Conservation (phyloP, 2,329 filamentous ascomycete genomes). For the Talaromyces sp. region DNA sequence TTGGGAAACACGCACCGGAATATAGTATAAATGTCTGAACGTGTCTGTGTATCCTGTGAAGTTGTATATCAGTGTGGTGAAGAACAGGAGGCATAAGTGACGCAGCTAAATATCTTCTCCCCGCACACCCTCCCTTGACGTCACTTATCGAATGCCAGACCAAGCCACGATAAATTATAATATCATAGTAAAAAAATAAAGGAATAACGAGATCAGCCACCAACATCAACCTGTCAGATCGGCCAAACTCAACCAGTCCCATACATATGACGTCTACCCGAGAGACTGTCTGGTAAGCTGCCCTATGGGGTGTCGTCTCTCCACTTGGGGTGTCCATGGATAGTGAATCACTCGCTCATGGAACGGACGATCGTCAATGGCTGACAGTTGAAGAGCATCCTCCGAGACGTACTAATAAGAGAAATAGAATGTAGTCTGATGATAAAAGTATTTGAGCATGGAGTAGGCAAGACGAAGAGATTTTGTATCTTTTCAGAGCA, state of each 20-base stretch:
- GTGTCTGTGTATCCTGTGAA: background rate
- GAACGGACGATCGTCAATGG: background rate
- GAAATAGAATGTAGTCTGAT: background rate
- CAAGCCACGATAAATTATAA: background rate
- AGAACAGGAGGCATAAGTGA: background rate
- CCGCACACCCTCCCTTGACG: conserved; percentile 1
- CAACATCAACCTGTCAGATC: background rate
- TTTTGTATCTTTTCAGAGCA: too few relatives aligned
- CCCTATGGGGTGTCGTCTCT: too few relatives aligned
- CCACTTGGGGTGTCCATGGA: conserved; percentile 1
- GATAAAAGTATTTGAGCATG: too few relatives aligned
- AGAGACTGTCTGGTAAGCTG: too few relatives aligned
- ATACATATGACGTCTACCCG: conserved; percentile 5
- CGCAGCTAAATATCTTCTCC: background rate
- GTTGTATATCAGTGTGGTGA: background rate
- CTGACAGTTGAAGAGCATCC: background rate
- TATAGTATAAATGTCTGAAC: background rate
- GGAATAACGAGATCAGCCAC: too few relatives aligned
- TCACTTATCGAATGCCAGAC: background rate
- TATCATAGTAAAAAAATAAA: too few relatives aligned
- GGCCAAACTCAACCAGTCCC: background rate
- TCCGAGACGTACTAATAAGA: too few relatives aligned
- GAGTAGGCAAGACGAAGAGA: too few relatives aligned
- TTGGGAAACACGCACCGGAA: background rate
- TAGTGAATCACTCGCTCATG: background rate